A percentile compares a stretch with the other conserved stretches of the same genome.
phyloP scores from a whole-genome alignment of 2,329 filamentous ascomycete species.

The Triangularia setosa region DNA sequence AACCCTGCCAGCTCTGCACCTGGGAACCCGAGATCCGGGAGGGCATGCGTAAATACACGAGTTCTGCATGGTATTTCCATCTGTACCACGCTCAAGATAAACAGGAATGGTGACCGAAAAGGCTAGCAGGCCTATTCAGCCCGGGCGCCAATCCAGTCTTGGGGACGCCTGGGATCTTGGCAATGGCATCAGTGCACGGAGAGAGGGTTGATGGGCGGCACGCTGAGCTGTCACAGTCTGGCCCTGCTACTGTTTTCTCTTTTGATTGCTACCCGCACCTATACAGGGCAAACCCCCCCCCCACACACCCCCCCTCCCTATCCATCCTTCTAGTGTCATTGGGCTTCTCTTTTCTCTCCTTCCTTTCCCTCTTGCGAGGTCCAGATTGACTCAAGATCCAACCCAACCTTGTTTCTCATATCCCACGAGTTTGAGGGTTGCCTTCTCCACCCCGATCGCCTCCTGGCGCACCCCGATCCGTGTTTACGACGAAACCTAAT shows the following conservation, averaged over 20 bases:
- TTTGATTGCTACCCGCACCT: not conserved
- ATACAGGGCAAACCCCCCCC: not conserved
- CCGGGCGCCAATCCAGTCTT: not conserved
- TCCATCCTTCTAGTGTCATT: not conserved
- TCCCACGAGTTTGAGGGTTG: not conserved
- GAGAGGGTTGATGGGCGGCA: not conserved
- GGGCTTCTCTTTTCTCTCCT: not conserved
- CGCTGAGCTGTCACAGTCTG: not conserved
- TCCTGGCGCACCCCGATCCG: slow-evolving; percentile 1
- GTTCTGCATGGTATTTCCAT: not conserved
- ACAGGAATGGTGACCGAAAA: not conserved
- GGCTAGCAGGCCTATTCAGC: not conserved
- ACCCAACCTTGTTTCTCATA: slow-evolving; percentile 3
- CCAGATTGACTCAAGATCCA: not conserved
- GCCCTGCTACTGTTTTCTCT: not conserved
- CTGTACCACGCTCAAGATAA: not conserved
- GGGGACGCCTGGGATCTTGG: not conserved
- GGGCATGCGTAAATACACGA: not conserved
- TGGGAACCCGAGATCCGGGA: not conserved
- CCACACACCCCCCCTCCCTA: not conserved
- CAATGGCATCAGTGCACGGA: not conserved
- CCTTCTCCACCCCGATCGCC: not conserved
- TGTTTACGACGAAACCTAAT: not conserved
- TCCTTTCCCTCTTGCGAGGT: not conserved
- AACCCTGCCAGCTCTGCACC: not conserved